phyloP scores from a whole-genome alignment of 768 basidiomycete genomes.

The Suillus bovinus region DNA sequence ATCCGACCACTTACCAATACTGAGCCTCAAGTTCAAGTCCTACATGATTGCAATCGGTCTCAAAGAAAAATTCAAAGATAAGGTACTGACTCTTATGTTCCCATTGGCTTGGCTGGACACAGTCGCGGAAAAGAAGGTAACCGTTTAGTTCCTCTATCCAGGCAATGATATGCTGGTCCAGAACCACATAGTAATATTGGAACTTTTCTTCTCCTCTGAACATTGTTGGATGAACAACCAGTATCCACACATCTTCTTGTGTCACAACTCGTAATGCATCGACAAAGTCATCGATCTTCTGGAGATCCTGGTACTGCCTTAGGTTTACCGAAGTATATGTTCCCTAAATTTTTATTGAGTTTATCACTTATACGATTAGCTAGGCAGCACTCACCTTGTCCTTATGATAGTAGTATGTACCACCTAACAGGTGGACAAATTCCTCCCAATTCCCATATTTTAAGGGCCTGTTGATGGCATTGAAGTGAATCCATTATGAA shows the following conservation, averaged over 20 bases:
- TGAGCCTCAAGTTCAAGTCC: not conserved
- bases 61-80: too few relatives aligned
- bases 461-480: not conserved
- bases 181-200: too few relatives aligned
- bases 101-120: too few relatives aligned
- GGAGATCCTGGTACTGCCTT: not conserved
- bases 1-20: not conserved
- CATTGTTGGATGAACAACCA: too few relatives aligned
- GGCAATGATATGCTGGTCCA: too few relatives aligned
- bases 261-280: too few relatives aligned
- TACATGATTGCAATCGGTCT: not conserved
- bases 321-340: not conserved
- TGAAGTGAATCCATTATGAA: not conserved
- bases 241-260: too few relatives aligned
- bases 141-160: too few relatives aligned
- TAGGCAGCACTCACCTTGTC: not conserved
- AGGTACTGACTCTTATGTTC: too few relatives aligned
- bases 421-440: not conserved
- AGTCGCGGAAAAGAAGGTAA: too few relatives aligned
- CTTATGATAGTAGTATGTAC: not conserved
- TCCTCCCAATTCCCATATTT: not conserved
- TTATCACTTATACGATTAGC: not conserved
- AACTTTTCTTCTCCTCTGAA: too few relatives aligned
- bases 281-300: not conserved
- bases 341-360: not conserved